Percentiles rank a stretch among this genome's conserved stretches.
These are phyloP conservation scores for Sechiopsis laciniata DNA, from an alignment of 306 rosid genomes.

Conservation along the genomic window DNA sequence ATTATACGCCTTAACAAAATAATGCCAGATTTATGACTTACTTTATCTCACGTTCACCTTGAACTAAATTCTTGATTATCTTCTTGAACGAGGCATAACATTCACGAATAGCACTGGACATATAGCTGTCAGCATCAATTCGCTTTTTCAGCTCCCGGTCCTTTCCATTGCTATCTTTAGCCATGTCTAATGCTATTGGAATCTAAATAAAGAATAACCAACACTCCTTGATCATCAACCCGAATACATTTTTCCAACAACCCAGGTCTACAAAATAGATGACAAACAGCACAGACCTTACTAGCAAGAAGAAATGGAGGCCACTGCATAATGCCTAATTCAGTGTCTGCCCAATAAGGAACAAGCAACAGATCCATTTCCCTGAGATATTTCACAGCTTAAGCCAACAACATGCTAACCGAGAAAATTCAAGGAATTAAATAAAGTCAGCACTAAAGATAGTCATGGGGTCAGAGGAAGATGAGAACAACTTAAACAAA, in stretches of 20 bases:
- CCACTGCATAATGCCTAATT: slow-evolving; percentile 80
- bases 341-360: slow-evolving; percentile 95
- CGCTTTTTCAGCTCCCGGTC: slow-evolving; percentile 83
- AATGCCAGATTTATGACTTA: slow-evolving; percentile 31
- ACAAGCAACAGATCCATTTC: slow-evolving; percentile 95
- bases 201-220: slow-evolving; percentile 38
- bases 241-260: slow-evolving; percentile 5
- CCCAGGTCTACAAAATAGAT: slow-evolving; percentile 19
- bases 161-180: slow-evolving; percentile 97
- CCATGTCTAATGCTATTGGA: slow-evolving; percentile 97
- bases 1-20: neutral
- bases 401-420: slow-evolving; percentile 16
- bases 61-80: slow-evolving; percentile 65
- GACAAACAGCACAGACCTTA: slow-evolving; percentile 52
- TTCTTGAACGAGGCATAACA: slow-evolving; percentile 86
- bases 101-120: slow-evolving; percentile 91
- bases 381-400: slow-evolving; percentile 43
- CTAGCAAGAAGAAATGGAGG: slow-evolving; percentile 98
- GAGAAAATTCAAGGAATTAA: neutral
- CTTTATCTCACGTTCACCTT: slow-evolving; percentile 66
- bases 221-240: neutral
- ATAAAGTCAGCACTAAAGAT: neutral
- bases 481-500: neutral
- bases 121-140: slow-evolving; percentile 57
- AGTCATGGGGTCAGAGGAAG: neutral